Base-by-base conservation (phyloP, 805 yeast genomes). In the Ogataea allantospora region DNA sequence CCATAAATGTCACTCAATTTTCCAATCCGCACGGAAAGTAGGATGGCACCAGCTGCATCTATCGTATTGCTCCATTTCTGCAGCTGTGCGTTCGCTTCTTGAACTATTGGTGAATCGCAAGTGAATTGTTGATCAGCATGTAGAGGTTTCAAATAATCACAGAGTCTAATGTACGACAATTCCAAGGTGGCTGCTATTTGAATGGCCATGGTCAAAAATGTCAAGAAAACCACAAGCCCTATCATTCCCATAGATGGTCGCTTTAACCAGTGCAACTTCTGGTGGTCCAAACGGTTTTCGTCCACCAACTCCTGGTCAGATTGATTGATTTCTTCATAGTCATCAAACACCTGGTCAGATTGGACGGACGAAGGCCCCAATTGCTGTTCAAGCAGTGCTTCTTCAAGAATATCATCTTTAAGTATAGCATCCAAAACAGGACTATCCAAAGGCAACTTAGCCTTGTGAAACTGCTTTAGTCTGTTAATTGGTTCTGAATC, bases 1-100 rank as follows among this genome's bases (percentile, higher is more conserved):
- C 93, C 93, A 43, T 70, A 64, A 22, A 76, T 60, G 54, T 84
- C 93, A 14, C 85, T 77, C 10, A 76, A 53, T 35, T 76, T 74
- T 2, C 88, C 83, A 39, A 83, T 59, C 47, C 78, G 78, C 1
- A 84, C 82, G 40, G 78, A 62, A n/a, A 78, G 72, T 1, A 80
- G 39, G 16, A 78, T 65, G 19, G 71, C 67, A 3, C 75, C 53
- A 0, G 72, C 39, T 0, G 80, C 79, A 5, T 62, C 50, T 2
- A 68, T 39, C 5, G 79, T 46, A 28, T 65, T 56, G 13, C 53
- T 48, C 40, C 67, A 61, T 34, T 80, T 70, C 38, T 74, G 75
- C 28, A 82, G 59, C 28, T 65, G 57, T 3, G 86, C 77, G 16
- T 73, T 62, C 21, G 54, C 42, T 17, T 52, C 56, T 50, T 76